Conservation (phyloP, 2,329 filamentous ascomycete genomes). For the Fusarium fracticaudum region DNA sequence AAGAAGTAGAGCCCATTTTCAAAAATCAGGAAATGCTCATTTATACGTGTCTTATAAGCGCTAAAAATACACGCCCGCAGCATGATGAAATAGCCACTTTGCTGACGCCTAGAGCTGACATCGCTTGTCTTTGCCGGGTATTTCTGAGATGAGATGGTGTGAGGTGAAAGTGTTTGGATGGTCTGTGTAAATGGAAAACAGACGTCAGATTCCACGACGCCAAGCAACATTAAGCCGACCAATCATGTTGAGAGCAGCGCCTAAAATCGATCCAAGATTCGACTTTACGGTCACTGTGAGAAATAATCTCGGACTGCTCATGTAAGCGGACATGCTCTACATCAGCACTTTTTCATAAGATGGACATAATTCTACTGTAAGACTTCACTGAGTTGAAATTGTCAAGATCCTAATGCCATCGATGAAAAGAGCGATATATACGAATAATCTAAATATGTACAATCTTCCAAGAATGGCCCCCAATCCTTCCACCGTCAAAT, state of each 20-base stretch:
- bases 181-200: neutral
- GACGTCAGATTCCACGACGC: neutral
- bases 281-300: neutral
- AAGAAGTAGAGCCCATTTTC: neutral
- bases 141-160: neutral
- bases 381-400: neutral
- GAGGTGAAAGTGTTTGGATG: conserved; percentile 1
- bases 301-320: neutral
- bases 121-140: neutral
- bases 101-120: neutral
- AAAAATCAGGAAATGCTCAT: neutral
- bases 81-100: neutral
- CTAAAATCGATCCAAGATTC: neutral
- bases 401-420: neutral
- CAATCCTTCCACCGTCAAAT: neutral
- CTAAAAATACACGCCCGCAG: neutral
- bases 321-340: neutral
- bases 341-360: neutral
- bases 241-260: neutral
- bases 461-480: neutral
- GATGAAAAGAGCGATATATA: neutral
- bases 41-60: conserved; percentile 3
- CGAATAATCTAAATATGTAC: neutral
- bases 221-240: neutral
- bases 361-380: neutral